Conservation (phyloP, 148 eudicot species). For the Rhododendron henanense region DNA sequence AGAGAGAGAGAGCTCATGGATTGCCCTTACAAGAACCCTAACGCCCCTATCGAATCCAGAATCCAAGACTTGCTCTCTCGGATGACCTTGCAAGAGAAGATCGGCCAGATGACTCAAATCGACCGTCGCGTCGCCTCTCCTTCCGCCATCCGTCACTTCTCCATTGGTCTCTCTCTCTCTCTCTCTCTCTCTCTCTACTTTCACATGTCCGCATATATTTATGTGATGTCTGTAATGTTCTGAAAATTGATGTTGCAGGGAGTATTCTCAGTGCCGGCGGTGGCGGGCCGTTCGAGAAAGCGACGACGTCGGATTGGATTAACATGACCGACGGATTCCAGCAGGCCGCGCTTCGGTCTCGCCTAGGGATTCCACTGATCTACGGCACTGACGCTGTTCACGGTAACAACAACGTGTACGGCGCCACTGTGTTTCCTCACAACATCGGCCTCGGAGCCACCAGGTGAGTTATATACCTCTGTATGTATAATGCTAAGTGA, state of each 20-base stretch:
- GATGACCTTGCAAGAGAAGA: conserved; percentile 78
- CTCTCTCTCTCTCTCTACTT: conserved; percentile 8
- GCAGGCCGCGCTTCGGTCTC: conserved; percentile 58
- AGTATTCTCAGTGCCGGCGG: conserved; percentile 76
- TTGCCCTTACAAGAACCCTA: conserved; percentile 69
- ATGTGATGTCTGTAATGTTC: neutral
- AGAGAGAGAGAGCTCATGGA: neutral
- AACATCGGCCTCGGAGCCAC: conserved; percentile 94
- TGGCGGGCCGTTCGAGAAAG: conserved; percentile 59
- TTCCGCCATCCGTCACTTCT: conserved; percentile 43
- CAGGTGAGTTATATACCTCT: conserved; percentile 37
- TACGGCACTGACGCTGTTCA: conserved; percentile 90
- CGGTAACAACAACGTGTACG: conserved; percentile 83
- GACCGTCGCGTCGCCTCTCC: conserved; percentile 64
- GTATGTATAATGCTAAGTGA: neutral
- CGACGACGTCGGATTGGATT: conserved; percentile 72
- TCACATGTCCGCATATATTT: neutral
- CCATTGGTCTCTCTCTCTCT: conserved; percentile 48
- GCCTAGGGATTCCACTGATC: conserved; percentile 80
- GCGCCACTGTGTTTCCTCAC: conserved; percentile 90
- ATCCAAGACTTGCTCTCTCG: conserved; percentile 70
- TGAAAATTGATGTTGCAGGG: conserved; percentile 37
- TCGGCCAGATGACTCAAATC: conserved; percentile 94
- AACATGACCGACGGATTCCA: conserved; percentile 79
- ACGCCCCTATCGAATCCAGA: conserved; percentile 57